phyloP scores from a whole-genome alignment of 208 protist species.

The Crithidia fasciculata region DNA sequence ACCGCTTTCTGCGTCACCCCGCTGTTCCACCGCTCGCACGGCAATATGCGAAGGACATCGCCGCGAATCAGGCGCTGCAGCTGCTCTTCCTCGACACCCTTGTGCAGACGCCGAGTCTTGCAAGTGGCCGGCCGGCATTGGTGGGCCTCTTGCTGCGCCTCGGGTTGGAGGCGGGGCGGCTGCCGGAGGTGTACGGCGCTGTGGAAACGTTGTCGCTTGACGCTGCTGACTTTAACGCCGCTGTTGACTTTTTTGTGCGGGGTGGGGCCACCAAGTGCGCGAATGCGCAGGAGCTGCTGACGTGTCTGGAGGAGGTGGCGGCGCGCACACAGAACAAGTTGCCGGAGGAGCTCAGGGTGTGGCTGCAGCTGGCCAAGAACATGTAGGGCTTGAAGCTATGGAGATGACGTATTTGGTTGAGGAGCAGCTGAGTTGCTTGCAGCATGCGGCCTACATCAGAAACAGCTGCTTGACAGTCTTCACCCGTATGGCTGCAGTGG shows the following conservation, averaged over 20 bases:
- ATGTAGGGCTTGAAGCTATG: slow-evolving; percentile 9
- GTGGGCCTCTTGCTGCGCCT: slow-evolving; percentile 22
- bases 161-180: slow-evolving; percentile 7
- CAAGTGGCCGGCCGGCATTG: slow-evolving; percentile 4
- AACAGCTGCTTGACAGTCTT: no score
- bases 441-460: no score
- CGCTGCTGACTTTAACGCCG: slow-evolving; percentile 35
- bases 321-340: slow-evolving; percentile 32
- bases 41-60: neutral
- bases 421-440: neutral
- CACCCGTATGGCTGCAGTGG: no score
- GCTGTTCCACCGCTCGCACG: slow-evolving; percentile 1
- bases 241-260: slow-evolving; percentile 43
- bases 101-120: slow-evolving; percentile 1
- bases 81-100: slow-evolving; percentile 20
- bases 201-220: slow-evolving; percentile 34
- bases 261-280: slow-evolving; percentile 22
- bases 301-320: slow-evolving; percentile 47
- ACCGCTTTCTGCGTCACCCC: slow-evolving; percentile 31
- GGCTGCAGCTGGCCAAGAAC: slow-evolving; percentile 55
- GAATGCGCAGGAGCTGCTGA: slow-evolving; percentile 45
- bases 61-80: slow-evolving; percentile 11
- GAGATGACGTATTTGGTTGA: neutral
- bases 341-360: slow-evolving; percentile 56
- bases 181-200: slow-evolving; percentile 23